phyloP scores from a whole-genome alignment of 108 stramenopile species.

The Epithemia pelagica region DNA sequence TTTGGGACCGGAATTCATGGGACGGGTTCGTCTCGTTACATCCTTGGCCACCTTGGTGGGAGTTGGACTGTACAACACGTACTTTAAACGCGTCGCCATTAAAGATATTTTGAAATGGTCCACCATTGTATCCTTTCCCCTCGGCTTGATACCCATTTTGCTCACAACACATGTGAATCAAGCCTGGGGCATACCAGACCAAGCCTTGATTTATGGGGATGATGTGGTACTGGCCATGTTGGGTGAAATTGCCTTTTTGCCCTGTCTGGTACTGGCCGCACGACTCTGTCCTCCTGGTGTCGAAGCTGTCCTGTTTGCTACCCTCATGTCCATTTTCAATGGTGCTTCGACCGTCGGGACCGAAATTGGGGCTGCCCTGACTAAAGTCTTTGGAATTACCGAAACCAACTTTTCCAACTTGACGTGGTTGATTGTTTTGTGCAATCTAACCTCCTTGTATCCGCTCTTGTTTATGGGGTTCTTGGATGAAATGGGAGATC shows the following conservation, averaged over 20 bases:
- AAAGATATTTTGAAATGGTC: slow-evolving; percentile 85
- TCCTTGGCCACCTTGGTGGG: slow-evolving; percentile 80
- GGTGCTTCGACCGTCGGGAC: slow-evolving; percentile 82
- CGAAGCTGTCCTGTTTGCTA: slow-evolving; percentile 92
- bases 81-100: slow-evolving; percentile 47
- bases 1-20: slow-evolving; percentile 90
- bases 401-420: slow-evolving; percentile 86
- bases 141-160: slow-evolving; percentile 73
- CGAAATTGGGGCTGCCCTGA: slow-evolving; percentile 85
- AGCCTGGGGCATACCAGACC: slow-evolving; percentile 84
- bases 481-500: slow-evolving; percentile 66
- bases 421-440: slow-evolving; percentile 73
- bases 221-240: slow-evolving; percentile 81
- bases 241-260: slow-evolving; percentile 91
- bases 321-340: slow-evolving; percentile 92
- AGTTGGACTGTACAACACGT: slow-evolving; percentile 70
- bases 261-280: slow-evolving; percentile 90
- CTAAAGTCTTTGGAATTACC: slow-evolving; percentile 78
- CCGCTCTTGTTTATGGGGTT: slow-evolving; percentile 82
- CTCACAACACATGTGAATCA: slow-evolving; percentile 86
- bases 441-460: slow-evolving; percentile 82
- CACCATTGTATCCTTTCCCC: slow-evolving; percentile 53
- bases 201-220: slow-evolving; percentile 89
- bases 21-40: slow-evolving; percentile 77
- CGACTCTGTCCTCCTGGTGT: slow-evolving; percentile 88